Conservation (phyloP, 2,329 filamentous ascomycete genomes). For the Aspergillus sp. region DNA sequence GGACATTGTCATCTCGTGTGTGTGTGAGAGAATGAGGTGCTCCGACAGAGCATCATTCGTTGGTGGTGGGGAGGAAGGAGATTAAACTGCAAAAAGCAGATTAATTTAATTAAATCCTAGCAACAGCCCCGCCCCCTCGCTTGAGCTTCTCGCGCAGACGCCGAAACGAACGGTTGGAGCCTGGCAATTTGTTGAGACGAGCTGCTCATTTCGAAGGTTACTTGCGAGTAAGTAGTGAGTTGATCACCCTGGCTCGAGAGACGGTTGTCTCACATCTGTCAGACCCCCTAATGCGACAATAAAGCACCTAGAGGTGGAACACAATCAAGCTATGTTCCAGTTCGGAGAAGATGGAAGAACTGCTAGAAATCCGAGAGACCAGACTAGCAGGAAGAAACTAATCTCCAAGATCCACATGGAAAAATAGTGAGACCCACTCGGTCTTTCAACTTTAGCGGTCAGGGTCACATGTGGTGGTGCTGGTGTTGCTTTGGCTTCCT, state of each 20-base stretch:
- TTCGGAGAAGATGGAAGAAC: neutral
- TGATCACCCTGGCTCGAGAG: neutral
- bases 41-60: neutral
- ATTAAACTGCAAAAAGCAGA: conserved; percentile 4
- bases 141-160: neutral
- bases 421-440: too few species aligned
- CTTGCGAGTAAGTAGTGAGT: neutral
- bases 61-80: conserved; percentile 8
- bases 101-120: conserved; percentile 3
- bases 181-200: neutral
- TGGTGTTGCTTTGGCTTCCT: too few species aligned
- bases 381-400: too few species aligned
- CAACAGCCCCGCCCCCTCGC: conserved; percentile 8
- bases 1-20: too few species aligned
- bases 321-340: neutral
- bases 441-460: too few species aligned
- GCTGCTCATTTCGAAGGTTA: neutral
- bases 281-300: neutral
- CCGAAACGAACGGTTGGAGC: neutral
- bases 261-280: neutral
- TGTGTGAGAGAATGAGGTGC: neutral
- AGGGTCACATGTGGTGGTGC: too few species aligned
- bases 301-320: too few species aligned
- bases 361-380: neutral
- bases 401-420: too few species aligned